Evolutionary conservation across 2,329 filamentous ascomycete species (phyloP).

Genomic region (Ascochyta lentis): DNA sequence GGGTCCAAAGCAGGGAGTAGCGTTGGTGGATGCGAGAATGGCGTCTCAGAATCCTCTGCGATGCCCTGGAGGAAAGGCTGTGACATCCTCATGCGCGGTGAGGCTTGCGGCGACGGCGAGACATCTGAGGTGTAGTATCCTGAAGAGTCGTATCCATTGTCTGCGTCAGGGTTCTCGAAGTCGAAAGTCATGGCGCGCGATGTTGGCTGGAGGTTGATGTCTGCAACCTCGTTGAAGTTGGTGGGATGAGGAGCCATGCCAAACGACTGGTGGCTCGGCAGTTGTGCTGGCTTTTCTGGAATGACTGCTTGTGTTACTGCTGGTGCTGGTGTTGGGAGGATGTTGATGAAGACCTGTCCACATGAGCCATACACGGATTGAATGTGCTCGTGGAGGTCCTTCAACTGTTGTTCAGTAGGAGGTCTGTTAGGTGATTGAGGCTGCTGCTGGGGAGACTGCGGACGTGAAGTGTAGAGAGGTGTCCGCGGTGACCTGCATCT

Average conservation of each 20-base stretch:
- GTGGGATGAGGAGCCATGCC: slow-evolving; percentile 63
- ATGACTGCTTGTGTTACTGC: slow-evolving; percentile 58
- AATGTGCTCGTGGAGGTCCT: slow-evolving; percentile 53
- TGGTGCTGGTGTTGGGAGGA: slow-evolving; percentile 62
- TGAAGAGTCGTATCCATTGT: slow-evolving; percentile 57
- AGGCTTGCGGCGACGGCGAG: slow-evolving; percentile 52
- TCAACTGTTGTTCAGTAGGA: slow-evolving; percentile 50
- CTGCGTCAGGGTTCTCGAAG: slow-evolving; percentile 50
- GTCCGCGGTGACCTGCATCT: slow-evolving; percentile 44
- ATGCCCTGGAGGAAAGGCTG: slow-evolving; percentile 46
- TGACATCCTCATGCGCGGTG: slow-evolving; percentile 44
- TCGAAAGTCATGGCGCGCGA: slow-evolving; percentile 49
- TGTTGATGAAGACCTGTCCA: slow-evolving; percentile 53
- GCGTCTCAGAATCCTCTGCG: slow-evolving; percentile 39
- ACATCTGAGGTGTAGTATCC: slow-evolving; percentile 60
- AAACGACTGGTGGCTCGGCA: slow-evolving; percentile 53
- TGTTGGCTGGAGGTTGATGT: slow-evolving; percentile 53
- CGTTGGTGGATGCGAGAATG: slow-evolving; percentile 40
- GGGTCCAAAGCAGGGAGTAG: slow-evolving; percentile 36
- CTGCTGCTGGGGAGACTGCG: slow-evolving; percentile 43
- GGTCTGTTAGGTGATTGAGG: slow-evolving; percentile 43
- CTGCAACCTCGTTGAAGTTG: slow-evolving; percentile 63
- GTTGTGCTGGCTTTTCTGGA: slow-evolving; percentile 51
- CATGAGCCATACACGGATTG: slow-evolving; percentile 52
- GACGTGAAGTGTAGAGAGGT: slow-evolving; percentile 41